Percentiles rank a stretch among this genome's conserved stretches.
Conservation (phyloP, 805 yeast species). For the Tetrapisispora pingtungensis region DNA sequence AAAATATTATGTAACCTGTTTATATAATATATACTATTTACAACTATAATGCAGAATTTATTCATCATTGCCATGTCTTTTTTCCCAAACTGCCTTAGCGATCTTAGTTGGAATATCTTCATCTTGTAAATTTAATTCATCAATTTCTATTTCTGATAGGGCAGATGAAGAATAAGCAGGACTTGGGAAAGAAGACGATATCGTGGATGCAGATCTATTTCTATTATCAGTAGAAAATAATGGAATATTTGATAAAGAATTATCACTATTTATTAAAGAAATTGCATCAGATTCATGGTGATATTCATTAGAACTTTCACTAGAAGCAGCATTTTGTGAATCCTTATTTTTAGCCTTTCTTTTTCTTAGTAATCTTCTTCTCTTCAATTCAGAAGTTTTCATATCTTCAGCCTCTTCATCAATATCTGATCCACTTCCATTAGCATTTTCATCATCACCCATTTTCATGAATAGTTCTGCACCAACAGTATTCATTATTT, state of each 20-base stretch:
- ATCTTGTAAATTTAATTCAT: constrained; percentile 6
- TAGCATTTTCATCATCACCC: constrained; percentile 29
- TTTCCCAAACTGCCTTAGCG: constrained; percentile 17
- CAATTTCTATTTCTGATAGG: constrained; percentile 19
- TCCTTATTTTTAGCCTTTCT: constrained; percentile 8
- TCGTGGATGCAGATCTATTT: constrained; percentile 22
- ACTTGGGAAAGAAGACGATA: constrained; percentile 16
- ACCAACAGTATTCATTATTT: constrained; percentile 68
- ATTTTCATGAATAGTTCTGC: constrained; percentile 84
- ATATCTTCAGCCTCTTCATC: constrained; percentile 25
- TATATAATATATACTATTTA: not conserved
- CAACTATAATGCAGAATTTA: not conserved
- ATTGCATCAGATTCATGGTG: constrained; percentile 40
- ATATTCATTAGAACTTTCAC: constrained; percentile 1
- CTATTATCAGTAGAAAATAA: constrained; percentile 33
- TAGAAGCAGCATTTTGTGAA: not conserved
- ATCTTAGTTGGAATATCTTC: constrained; percentile 14
- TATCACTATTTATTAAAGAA: constrained; percentile 28
- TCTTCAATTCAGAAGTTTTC: constrained; percentile 30
- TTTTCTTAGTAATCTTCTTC: constrained; percentile 29
- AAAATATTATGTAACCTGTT: not conserved
- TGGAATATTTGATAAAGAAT: constrained; percentile 32
- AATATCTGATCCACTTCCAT: constrained; percentile 13
- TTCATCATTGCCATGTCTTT: constrained; percentile 1
- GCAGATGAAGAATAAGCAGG: constrained; percentile 1